These are phyloP conservation scores for Venturia oleaginea DNA, from an alignment of 2,329 filamentous ascomycete genomes.

Conservation along the genomic window DNA sequence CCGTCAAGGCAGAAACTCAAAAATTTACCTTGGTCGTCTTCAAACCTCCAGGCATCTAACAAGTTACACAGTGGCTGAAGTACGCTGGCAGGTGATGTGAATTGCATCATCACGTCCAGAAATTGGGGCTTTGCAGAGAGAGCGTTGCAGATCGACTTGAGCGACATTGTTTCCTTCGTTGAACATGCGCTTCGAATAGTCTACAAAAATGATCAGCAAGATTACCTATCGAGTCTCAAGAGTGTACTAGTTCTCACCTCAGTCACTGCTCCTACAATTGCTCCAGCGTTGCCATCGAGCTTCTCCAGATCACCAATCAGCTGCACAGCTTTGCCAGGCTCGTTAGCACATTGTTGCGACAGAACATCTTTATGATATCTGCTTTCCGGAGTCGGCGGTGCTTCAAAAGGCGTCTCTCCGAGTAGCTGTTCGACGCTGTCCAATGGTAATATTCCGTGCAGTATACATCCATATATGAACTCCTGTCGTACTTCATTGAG, in stretches of 20 bases:
- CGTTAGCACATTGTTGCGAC: slow-evolving; percentile 66
- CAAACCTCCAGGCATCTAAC: slow-evolving; percentile 70
- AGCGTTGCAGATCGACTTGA: slow-evolving; percentile 64
- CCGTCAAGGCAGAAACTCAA: not conserved
- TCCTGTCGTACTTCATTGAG: slow-evolving; percentile 64
- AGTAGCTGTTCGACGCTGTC: slow-evolving; percentile 69
- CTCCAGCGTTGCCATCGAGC: slow-evolving; percentile 85
- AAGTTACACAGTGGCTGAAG: slow-evolving; percentile 65
- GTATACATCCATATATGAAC: slow-evolving; percentile 82
- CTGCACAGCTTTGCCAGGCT: slow-evolving; percentile 65
- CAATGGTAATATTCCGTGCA: slow-evolving; percentile 76
- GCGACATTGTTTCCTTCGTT: slow-evolving; percentile 69
- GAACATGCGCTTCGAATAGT: slow-evolving; percentile 60
- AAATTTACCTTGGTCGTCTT: slow-evolving; percentile 59
- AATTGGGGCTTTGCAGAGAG: slow-evolving; percentile 64
- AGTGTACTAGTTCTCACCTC: slow-evolving; percentile 24
- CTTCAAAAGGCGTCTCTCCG: slow-evolving; percentile 75
- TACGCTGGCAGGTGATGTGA: slow-evolving; percentile 60
- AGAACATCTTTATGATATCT: slow-evolving; percentile 71
- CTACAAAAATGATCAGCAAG: slow-evolving; percentile 28
- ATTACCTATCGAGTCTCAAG: slow-evolving; percentile 12
- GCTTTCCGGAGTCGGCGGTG: slow-evolving; percentile 57
- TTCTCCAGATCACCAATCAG: slow-evolving; percentile 76
- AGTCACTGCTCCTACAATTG: slow-evolving; percentile 61
- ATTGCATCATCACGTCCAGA: slow-evolving; percentile 67